Conservation (phyloP, 1,284 basidiomycete genomes). For the Ceratobasidium sp. region DNA sequence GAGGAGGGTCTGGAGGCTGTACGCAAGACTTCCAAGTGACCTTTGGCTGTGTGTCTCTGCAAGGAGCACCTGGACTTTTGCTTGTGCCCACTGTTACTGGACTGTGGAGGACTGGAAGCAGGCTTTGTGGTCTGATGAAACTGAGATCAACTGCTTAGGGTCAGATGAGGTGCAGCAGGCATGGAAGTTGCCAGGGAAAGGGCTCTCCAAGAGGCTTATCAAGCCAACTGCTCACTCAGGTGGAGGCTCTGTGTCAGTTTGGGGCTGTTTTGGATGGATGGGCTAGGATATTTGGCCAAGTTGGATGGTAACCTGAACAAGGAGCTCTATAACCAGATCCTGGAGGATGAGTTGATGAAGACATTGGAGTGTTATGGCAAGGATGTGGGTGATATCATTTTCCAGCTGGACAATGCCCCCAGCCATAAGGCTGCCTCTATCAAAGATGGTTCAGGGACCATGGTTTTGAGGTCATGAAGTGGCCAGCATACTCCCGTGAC, state of each 20-base stretch:
- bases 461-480: not conserved
- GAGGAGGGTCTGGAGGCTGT: not conserved
- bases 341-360: conserved; percentile 17
- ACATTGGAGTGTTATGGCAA: conserved; percentile 11
- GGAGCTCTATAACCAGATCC: conserved; percentile 14
- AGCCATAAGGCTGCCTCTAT: not conserved
- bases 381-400: not conserved
- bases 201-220: not conserved
- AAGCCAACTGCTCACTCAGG: conserved; percentile 49
- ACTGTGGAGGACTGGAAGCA: conserved; percentile 23
- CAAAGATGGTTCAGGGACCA: conserved; percentile 15
- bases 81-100: conserved; percentile 15
- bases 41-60: not conserved
- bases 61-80: conserved; percentile 18
- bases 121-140: conserved; percentile 36
- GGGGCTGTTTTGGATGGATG: conserved; percentile 22
- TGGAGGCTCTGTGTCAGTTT: conserved; percentile 7
- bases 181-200: not conserved
- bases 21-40: not conserved
- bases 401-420: conserved; percentile 27
- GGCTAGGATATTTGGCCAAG: not conserved
- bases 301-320: conserved; percentile 1
- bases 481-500: conserved; percentile 24
- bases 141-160: conserved; percentile 17
- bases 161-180: conserved; percentile 27